A percentile compares a stretch with the other conserved stretches of the same genome.
These are phyloP conservation scores for Rhododendron ferrugineum DNA, from an alignment of 148 eudicot species.

Conservation along the genomic window DNA sequence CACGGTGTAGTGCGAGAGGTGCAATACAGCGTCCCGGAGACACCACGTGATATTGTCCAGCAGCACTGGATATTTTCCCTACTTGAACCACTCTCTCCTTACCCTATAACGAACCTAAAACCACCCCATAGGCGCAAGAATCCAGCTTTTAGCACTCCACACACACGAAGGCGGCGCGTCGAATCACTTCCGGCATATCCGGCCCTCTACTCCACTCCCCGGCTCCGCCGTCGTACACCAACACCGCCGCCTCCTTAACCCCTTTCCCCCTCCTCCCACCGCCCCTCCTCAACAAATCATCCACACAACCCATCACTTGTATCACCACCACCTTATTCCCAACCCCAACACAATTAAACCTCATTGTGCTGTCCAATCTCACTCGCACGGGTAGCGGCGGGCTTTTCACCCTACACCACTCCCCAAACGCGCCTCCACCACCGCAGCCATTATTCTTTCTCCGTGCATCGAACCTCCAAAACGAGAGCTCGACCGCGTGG, in stretches of 20 bases:
- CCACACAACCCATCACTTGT: constrained; percentile 65
- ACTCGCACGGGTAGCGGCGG: constrained; percentile 71
- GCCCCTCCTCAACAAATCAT: constrained; percentile 53
- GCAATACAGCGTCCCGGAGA: too few species aligned
- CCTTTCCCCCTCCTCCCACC: constrained; percentile 57
- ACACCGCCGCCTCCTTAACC: constrained; percentile 48
- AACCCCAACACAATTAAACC: constrained; percentile 63
- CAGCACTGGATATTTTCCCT: background rate
- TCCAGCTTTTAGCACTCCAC: constrained; percentile 43
- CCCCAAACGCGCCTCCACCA: constrained; percentile 29
- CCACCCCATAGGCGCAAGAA: background rate
- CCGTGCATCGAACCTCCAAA: constrained; percentile 61
- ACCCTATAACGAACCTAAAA: background rate
- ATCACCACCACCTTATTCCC: constrained; percentile 62
- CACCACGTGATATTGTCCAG: background rate
- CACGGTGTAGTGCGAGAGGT: background rate
- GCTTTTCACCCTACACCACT: constrained; percentile 59
- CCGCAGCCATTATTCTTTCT: constrained; percentile 19
- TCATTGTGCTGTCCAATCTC: constrained; percentile 60
- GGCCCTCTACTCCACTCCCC: constrained; percentile 71
- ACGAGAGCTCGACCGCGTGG: constrained; percentile 78
- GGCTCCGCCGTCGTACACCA: constrained; percentile 56
- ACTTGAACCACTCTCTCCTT: background rate
- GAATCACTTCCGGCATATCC: constrained; percentile 54
- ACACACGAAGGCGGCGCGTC: constrained; percentile 68